phyloP scores from a whole-genome alignment of 768 basidiomycete species.

The Podaxis sp. region DNA sequence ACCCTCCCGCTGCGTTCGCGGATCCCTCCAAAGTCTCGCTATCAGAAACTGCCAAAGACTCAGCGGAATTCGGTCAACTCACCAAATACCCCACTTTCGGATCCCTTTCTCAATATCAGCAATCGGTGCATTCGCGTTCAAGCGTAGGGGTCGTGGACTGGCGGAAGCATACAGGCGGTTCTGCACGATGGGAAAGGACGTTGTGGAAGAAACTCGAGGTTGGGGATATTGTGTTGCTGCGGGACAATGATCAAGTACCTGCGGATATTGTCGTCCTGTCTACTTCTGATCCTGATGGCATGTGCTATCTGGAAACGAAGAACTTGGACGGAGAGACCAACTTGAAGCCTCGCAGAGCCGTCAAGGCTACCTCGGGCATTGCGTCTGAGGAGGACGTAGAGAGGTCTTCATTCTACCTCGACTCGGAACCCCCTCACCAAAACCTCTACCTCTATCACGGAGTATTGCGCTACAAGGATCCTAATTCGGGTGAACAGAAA shows the following conservation, averaged over 20 bases:
- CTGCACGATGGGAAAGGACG: constrained; percentile 90
- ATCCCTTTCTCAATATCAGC: constrained; percentile 52
- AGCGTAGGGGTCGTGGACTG: constrained; percentile 82
- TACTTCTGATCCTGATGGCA: constrained; percentile 86
- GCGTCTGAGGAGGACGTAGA: constrained; percentile 88
- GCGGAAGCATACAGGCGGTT: constrained; percentile 62
- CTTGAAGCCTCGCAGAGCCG: constrained; percentile 79
- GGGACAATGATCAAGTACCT: constrained; percentile 95
- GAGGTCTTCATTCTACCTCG: constrained; percentile 81
- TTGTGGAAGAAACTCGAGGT: constrained; percentile 99
- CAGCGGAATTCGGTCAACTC: constrained; percentile 34
- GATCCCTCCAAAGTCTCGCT: constrained; percentile 37
- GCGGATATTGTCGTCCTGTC: constrained; percentile 93
- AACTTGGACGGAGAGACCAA: constrained; percentile 98
- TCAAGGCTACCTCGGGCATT: constrained; percentile 75
- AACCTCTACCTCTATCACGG: constrained; percentile 92
- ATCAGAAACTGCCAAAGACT: constrained; percentile 34
- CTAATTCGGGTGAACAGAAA: constrained; percentile 48
- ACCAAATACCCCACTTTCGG: constrained; percentile 23
- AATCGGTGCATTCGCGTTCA: constrained; percentile 55
- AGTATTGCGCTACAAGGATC: constrained; percentile 73
- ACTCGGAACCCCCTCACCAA: constrained; percentile 91
- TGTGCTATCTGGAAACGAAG: constrained; percentile 98
- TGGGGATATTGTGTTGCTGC: constrained; percentile 88
- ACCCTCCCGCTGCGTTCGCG: constrained; percentile 49